These are phyloP conservation scores for Clavispora carvajalis DNA, from an alignment of 805 yeast genomes.

Conservation along the genomic window DNA sequence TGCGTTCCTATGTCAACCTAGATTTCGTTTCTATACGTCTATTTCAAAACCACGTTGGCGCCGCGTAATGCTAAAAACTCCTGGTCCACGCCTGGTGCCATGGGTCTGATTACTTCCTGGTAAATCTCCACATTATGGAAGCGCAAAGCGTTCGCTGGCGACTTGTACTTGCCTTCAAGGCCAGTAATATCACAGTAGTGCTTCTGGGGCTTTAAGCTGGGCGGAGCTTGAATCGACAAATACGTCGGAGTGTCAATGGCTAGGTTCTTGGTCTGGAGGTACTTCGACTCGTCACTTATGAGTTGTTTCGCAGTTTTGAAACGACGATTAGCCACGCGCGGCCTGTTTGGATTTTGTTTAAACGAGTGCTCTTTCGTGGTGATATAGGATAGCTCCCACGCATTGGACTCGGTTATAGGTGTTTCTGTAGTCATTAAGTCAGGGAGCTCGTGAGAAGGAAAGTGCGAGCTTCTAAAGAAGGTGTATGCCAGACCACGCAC, in stretches of 20 bases:
- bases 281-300: slow-evolving; percentile 70
- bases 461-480: no score
- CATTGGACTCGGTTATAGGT: slow-evolving; percentile 12
- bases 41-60: slow-evolving; percentile 78
- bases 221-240: slow-evolving; percentile 75
- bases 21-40: slow-evolving; percentile 1
- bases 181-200: slow-evolving; percentile 95
- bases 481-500: no score
- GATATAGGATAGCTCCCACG: slow-evolving; percentile 30
- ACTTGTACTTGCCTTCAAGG: slow-evolving; percentile 66
- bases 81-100: slow-evolving; percentile 91
- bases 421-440: neutral
- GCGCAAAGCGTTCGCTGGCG: slow-evolving; percentile 69
- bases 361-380: slow-evolving; percentile 46
- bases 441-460: no score
- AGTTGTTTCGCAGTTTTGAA: slow-evolving; percentile 73
- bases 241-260: slow-evolving; percentile 57
- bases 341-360: slow-evolving; percentile 47
- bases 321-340: slow-evolving; percentile 50
- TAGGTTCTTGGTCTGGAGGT: slow-evolving; percentile 41
- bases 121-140: slow-evolving; percentile 82
- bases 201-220: slow-evolving; percentile 73
- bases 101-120: slow-evolving; percentile 60
- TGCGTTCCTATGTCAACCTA: neutral
- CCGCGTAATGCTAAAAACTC: slow-evolving; percentile 82